phyloP scores from a whole-genome alignment of 441 rosid species.

The Populus hybrid region DNA sequence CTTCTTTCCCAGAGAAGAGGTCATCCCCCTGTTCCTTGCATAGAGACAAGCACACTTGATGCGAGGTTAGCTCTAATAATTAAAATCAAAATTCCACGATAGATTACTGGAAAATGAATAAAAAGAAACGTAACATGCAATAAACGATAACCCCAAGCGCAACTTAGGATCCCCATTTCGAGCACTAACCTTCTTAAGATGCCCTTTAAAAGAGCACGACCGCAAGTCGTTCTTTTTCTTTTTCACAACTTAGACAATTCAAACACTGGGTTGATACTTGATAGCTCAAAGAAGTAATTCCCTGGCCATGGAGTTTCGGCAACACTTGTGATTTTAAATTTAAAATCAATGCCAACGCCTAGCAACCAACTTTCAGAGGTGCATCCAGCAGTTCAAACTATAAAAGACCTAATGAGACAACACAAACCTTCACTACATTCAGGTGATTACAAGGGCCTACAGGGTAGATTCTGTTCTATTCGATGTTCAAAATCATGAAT shows the following conservation, averaged over 20 bases:
- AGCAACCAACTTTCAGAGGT: background rate
- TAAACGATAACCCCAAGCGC: background rate
- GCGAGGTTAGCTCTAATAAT: constrained; percentile 7
- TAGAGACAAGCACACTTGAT: constrained; percentile 5
- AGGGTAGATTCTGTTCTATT: background rate
- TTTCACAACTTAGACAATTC: too few species aligned
- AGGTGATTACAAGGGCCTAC: background rate
- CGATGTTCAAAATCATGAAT: background rate
- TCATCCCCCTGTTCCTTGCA: constrained; percentile 4
- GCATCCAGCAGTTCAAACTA: too few species aligned
- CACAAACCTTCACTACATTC: background rate
- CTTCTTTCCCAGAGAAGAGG: background rate
- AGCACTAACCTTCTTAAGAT: too few species aligned
- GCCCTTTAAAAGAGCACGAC: background rate
- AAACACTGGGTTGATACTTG: too few species aligned
- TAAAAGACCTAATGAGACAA: background rate
- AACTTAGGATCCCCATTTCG: background rate
- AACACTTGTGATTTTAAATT: background rate
- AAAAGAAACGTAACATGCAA: too few species aligned
- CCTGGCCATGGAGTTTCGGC: background rate
- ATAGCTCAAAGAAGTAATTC: too few species aligned
- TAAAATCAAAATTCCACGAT: background rate
- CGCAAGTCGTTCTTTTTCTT: too few species aligned
- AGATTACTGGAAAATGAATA: background rate
- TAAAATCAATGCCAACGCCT: background rate